Evolutionary conservation across 1,139 yeast species (phyloP).

Genomic region (Hansenula sp.): DNA sequence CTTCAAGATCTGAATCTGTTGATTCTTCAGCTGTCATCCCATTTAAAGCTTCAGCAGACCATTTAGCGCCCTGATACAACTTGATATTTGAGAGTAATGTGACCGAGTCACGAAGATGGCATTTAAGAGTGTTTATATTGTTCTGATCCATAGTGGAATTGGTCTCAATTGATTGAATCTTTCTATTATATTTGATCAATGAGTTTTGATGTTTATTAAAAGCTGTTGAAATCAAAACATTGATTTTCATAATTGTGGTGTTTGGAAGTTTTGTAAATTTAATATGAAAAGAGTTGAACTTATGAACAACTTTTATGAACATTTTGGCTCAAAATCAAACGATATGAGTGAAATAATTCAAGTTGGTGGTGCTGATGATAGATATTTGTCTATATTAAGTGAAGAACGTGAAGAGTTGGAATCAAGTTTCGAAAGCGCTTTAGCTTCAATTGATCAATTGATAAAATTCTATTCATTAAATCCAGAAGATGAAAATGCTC

Average conservation of each 20-base stretch:
- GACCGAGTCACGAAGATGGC: slow-evolving; percentile 32
- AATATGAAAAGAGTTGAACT: too few species aligned
- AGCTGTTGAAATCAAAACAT: background rate
- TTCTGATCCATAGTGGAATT: background rate
- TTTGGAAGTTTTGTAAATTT: too few species aligned
- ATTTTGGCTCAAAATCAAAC: too few species aligned
- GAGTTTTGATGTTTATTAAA: background rate
- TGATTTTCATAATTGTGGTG: slow-evolving; percentile 4
- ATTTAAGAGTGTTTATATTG: background rate
- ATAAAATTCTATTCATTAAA: slow-evolving; percentile 14
- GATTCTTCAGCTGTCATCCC: slow-evolving; percentile 30
- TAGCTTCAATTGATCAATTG: slow-evolving; percentile 7
- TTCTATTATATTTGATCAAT: background rate
- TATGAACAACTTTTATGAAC: too few species aligned
- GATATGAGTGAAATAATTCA: background rate
- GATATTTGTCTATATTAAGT: background rate
- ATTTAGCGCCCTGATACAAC: slow-evolving; percentile 67
- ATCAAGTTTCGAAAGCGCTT: slow-evolving; percentile 6
- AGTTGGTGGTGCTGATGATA: background rate
- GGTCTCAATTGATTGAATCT: background rate
- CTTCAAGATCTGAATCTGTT: slow-evolving; percentile 4
- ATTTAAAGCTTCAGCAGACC: slow-evolving; percentile 78
- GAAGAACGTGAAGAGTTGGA: slow-evolving; percentile 14
- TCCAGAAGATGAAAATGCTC: slow-evolving; percentile 2
- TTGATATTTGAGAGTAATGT: slow-evolving; percentile 41